These are phyloP conservation scores for Nakataea oryzae DNA, from an alignment of 2,329 filamentous ascomycete genomes.

Conservation along the genomic window DNA sequence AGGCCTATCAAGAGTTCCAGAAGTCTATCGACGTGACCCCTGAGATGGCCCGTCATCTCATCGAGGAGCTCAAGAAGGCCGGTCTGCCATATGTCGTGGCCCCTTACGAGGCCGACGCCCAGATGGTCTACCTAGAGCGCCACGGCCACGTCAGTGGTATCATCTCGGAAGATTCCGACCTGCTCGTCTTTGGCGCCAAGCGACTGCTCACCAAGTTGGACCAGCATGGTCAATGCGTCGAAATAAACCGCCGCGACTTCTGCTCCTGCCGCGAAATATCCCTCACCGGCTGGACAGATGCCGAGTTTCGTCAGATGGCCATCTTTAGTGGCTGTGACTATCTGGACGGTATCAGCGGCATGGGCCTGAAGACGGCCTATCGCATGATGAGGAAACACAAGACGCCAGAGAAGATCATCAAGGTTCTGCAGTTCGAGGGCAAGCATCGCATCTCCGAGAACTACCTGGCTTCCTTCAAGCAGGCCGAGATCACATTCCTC, in stretches of 20 bases:
- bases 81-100: constrained; percentile 83
- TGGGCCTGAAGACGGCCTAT: constrained; percentile 91
- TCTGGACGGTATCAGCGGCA: constrained; percentile 69
- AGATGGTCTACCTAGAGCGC: constrained; percentile 86
- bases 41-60: constrained; percentile 84
- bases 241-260: constrained; percentile 84
- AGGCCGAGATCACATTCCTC: constrained; percentile 85
- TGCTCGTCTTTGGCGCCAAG: constrained; percentile 90
- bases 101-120: constrained; percentile 95
- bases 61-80: constrained; percentile 78
- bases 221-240: constrained; percentile 84
- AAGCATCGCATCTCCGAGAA: constrained; percentile 71
- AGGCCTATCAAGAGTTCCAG: constrained; percentile 79
- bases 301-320: constrained; percentile 87
- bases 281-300: constrained; percentile 83
- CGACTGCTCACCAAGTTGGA: constrained; percentile 88
- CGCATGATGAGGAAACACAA: constrained; percentile 85
- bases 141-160: constrained; percentile 79
- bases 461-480: constrained; percentile 71
- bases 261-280: constrained; percentile 80
- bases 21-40: constrained; percentile 95
- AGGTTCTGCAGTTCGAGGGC: constrained; percentile 79
- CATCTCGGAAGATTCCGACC: constrained; percentile 90
- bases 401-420: constrained; percentile 70
- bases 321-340: constrained; percentile 97